Conservation (phyloP, 2,329 filamentous ascomycete genomes). For the Phialophora chinensis region DNA sequence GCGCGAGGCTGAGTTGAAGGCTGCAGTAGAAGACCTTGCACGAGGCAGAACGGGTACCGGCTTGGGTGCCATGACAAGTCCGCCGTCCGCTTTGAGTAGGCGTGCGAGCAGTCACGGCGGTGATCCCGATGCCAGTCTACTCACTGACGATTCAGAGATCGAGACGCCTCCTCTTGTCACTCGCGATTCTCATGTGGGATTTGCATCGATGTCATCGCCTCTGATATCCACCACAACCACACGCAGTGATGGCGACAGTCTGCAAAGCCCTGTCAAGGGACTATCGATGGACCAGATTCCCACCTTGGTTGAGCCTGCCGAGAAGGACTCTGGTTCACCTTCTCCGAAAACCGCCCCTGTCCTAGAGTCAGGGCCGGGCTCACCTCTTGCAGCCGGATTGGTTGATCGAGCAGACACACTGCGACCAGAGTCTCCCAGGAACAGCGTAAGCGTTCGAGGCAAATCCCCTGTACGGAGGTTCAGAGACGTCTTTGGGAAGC, state of each 20-base stretch:
- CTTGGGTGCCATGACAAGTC: slow-evolving; percentile 13
- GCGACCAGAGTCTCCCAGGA: slow-evolving; percentile 45
- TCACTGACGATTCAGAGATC: slow-evolving; percentile 37
- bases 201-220: slow-evolving; percentile 72
- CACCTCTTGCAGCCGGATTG: slow-evolving; percentile 43
- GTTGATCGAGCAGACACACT: slow-evolving; percentile 43
- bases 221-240: slow-evolving; percentile 63
- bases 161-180: slow-evolving; percentile 56
- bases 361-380: slow-evolving; percentile 12
- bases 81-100: slow-evolving; percentile 21
- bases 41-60: slow-evolving; percentile 28
- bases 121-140: slow-evolving; percentile 34
- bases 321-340: slow-evolving; percentile 16
- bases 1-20: slow-evolving; percentile 39
- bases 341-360: slow-evolving; percentile 30
- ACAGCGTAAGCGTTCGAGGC: slow-evolving; percentile 56
- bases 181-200: slow-evolving; percentile 70
- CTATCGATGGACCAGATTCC: slow-evolving; percentile 26
- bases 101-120: slow-evolving; percentile 30
- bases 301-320: slow-evolving; percentile 28
- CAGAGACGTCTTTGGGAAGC: slow-evolving; percentile 69
- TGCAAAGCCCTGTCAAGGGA: slow-evolving; percentile 39
- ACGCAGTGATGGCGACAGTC: slow-evolving; percentile 46
- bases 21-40: slow-evolving; percentile 30
- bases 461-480: slow-evolving; percentile 74